phyloP scores from a whole-genome alignment of 805 yeast species.

The Sporopachydermia lactativora region DNA sequence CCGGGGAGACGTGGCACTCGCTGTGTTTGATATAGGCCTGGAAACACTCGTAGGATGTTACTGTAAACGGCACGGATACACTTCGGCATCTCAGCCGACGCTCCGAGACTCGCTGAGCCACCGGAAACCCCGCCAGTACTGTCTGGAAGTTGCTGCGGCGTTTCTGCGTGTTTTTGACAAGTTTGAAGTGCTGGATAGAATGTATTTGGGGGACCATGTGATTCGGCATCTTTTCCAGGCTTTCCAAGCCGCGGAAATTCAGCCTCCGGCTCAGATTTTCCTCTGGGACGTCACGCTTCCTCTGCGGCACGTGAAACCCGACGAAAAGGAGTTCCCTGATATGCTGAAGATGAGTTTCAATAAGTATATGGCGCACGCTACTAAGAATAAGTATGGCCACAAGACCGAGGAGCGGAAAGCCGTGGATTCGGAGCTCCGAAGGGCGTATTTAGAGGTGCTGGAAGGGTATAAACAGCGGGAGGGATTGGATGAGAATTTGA shows the following conservation, averaged over 20 bases:
- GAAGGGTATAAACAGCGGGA: slow-evolving; percentile 18
- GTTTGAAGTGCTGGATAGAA: slow-evolving; percentile 57
- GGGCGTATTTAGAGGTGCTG: slow-evolving; percentile 20
- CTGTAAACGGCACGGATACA: slow-evolving; percentile 9
- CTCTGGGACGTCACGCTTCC: slow-evolving; percentile 51
- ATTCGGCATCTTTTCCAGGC: slow-evolving; percentile 29
- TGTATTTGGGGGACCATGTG: slow-evolving; percentile 51
- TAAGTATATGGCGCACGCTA: slow-evolving; percentile 47
- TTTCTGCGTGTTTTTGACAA: slow-evolving; percentile 50
- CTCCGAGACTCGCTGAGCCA: slow-evolving; percentile 21
- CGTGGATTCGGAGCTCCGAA: slow-evolving; percentile 22
- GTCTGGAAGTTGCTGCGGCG: slow-evolving; percentile 28
- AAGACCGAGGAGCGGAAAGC: slow-evolving; percentile 16
- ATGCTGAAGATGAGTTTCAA: slow-evolving; percentile 57
- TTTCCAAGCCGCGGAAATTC: slow-evolving; percentile 16
- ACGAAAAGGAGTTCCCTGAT: slow-evolving; percentile 35
- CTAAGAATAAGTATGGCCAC: slow-evolving; percentile 17
- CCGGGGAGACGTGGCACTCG: slow-evolving; percentile 56
- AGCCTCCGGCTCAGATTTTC: slow-evolving; percentile 24
- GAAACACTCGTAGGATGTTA: slow-evolving; percentile 24
- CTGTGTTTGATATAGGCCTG: slow-evolving; percentile 56
- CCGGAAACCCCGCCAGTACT: slow-evolving; percentile 20
- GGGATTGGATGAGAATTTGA: background rate
- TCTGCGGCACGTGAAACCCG: slow-evolving; percentile 35
- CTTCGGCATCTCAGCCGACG: slow-evolving; percentile 13